Percentiles rank a stretch among this genome's conserved stretches.
Conservation (phyloP, 2,329 filamentous ascomycete species). For the Onygenales sp. region DNA sequence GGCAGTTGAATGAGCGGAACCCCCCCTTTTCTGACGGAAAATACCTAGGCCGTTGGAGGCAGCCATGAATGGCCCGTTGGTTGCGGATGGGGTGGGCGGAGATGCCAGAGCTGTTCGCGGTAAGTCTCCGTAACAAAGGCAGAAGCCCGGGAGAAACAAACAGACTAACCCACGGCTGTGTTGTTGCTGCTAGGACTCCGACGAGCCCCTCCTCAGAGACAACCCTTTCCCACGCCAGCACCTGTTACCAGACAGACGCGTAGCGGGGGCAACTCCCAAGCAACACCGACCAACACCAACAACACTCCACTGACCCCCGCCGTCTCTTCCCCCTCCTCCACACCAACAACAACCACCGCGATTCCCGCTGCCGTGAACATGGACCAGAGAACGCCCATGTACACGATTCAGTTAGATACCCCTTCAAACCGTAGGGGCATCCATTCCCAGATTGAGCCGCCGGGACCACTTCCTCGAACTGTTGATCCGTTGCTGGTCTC, state of each 20-base stretch:
- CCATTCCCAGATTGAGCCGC: constrained; percentile 24
- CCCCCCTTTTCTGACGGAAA: not conserved
- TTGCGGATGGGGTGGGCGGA: not conserved
- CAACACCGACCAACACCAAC: not conserved
- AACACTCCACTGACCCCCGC: not conserved
- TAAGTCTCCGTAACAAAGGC: not conserved
- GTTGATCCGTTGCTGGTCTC: constrained; percentile 29
- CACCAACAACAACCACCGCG: not conserved
- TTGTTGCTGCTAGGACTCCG: constrained; percentile 1
- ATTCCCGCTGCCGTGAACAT: not conserved
- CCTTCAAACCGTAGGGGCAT: constrained; percentile 33
- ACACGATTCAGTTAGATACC: constrained; percentile 25
- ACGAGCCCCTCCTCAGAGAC: constrained; percentile 1
- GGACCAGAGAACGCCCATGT: constrained; percentile 1
- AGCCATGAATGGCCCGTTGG: not conserved
- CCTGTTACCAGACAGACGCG: constrained; percentile 1
- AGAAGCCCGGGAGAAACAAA: not conserved
- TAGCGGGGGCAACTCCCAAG: not conserved
- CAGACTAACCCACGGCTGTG: not conserved
- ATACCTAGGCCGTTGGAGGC: not conserved
- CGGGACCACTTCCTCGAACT: constrained; percentile 16
- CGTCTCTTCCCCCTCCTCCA: not conserved
- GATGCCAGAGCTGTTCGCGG: not conserved
- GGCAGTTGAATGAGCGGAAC: not conserved
- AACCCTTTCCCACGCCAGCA: not conserved